Evolutionary conservation across 495 filamentous ascomycete genomes (phyloP).

Genomic region (Xylaria acuta): DNA sequence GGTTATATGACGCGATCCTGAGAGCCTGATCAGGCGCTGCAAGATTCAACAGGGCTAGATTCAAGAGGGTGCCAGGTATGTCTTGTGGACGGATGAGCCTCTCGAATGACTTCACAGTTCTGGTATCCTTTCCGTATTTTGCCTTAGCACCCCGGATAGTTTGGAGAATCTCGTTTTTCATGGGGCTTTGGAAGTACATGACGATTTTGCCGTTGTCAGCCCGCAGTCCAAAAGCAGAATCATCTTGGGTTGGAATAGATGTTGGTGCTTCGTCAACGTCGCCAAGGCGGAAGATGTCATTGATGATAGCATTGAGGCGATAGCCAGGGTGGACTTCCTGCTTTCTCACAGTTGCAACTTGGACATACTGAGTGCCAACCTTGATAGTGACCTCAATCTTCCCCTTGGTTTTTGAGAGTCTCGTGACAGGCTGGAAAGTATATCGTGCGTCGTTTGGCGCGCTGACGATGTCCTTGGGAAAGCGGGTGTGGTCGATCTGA

Average conservation of each 20-base stretch:
- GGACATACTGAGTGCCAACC: conserved; percentile 70
- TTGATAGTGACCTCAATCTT: conserved; percentile 70
- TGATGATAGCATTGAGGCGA: conserved; percentile 64
- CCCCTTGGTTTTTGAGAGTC: conserved; percentile 68
- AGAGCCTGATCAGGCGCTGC: conserved; percentile 62
- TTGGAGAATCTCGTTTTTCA: conserved; percentile 65
- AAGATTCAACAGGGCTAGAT: conserved; percentile 68
- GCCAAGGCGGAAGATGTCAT: conserved; percentile 69
- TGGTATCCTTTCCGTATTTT: conserved; percentile 65
- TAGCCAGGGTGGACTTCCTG: conserved; percentile 67
- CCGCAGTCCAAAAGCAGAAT: conserved; percentile 69
- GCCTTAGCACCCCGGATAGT: conserved; percentile 64
- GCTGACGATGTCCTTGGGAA: conserved; percentile 71
- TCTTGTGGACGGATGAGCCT: conserved; percentile 69
- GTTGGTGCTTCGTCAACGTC: conserved; percentile 69
- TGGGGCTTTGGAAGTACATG: conserved; percentile 69
- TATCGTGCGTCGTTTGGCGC: conserved; percentile 67
- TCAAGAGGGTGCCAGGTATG: conserved; percentile 69
- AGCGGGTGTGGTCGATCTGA: conserved; percentile 64
- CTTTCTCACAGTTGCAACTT: conserved; percentile 69
- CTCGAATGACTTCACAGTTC: conserved; percentile 62
- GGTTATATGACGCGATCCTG: conserved; percentile 66
- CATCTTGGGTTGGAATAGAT: conserved; percentile 66
- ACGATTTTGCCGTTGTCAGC: conserved; percentile 71
- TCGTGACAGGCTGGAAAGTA: conserved; percentile 67